Evolutionary conservation across 495 filamentous ascomycete genomes (phyloP), one percentile per base, ranked within the genome.

Genomic region (Pseudotulostoma volvatum): DNA sequence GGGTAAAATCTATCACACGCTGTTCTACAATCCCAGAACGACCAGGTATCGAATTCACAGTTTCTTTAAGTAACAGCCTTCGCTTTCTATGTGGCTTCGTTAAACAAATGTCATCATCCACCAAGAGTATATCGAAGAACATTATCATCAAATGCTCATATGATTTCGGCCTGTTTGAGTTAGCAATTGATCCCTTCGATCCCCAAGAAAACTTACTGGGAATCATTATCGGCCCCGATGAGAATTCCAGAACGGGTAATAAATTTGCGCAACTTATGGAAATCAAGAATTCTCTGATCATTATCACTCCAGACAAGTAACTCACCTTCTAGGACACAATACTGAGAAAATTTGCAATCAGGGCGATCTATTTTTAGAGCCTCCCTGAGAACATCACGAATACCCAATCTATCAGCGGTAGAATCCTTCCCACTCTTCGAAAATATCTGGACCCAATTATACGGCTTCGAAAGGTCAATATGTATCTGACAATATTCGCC

Each of bases 361-460:
- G 58, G 41, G 1, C 53, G 49, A 2, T 70, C 72, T 14, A 88
- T 63, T 37, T 62, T 63, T 15, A 88, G 57, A 3, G 74, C 71
- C 3, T 71, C 52, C 20, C 57, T 59, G 16, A 63, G 48, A 18
- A 47, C 66, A 35, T 67, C 53, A 41, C 83, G 71, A 13, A 90
- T 55, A 7, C 59, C 66, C 16, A 49, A 49, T 18, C 80, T 69
- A 54, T 92, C 85, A 33, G 53, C 37, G 0, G 84, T 93, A 5
- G 84, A 87, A 44, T 93, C 82, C 48, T 87, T 88, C 28, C 85
- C 84, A 43, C 82, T 87, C 55, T 93, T 93, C 7, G 83, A 90
- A 50, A 92, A 92, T 18, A 93, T 83, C 33, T 78, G 76, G 7
- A 93, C 75, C 25, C 59, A 65, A 20, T 67, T 63, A 2, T 65